Evolutionary conservation across 257 asterid species (phyloP).

Genomic region (Catharanthus roseus): DNA sequence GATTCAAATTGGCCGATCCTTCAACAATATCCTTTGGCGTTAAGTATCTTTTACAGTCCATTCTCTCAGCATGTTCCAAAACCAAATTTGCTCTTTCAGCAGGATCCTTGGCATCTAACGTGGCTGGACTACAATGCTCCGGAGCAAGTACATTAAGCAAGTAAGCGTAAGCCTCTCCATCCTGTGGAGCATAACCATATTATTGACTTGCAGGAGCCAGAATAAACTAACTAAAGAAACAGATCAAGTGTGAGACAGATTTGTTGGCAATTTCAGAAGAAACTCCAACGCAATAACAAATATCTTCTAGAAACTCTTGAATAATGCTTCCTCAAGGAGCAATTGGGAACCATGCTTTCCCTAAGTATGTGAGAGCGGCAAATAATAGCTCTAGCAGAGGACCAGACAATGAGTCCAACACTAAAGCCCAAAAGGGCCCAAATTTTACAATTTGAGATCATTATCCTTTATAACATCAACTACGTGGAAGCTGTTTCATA

Average conservation of each 20-base stretch:
- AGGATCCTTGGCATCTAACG: conserved; percentile 78
- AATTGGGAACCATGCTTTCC: background rate
- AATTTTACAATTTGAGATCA: background rate
- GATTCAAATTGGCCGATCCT: conserved; percentile 82
- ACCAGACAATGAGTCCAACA: background rate
- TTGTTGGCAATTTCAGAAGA: background rate
- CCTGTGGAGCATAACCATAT: conserved; percentile 44
- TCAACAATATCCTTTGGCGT: conserved; percentile 85
- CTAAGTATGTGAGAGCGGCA: background rate
- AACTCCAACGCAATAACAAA: background rate
- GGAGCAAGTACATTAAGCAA: conserved; percentile 97
- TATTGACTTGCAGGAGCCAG: conserved; percentile 7
- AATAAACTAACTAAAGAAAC: background rate
- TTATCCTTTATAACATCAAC: background rate
- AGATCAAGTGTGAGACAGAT: background rate
- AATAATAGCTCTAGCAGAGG: background rate
- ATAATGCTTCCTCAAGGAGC: background rate
- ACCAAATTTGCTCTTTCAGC: conserved; percentile 82
- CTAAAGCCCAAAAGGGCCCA: background rate
- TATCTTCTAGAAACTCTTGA: background rate
- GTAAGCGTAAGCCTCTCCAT: conserved; percentile 96
- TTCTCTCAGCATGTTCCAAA: conserved; percentile 94
- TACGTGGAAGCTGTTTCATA: background rate
- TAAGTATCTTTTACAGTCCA: conserved; percentile 95
- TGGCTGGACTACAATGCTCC: conserved; percentile 76